A percentile compares a stretch with the other conserved stretches of the same genome.
Evolutionary conservation across 2,329 filamentous ascomycete species (phyloP).

Genomic region (Venturia effusa): DNA sequence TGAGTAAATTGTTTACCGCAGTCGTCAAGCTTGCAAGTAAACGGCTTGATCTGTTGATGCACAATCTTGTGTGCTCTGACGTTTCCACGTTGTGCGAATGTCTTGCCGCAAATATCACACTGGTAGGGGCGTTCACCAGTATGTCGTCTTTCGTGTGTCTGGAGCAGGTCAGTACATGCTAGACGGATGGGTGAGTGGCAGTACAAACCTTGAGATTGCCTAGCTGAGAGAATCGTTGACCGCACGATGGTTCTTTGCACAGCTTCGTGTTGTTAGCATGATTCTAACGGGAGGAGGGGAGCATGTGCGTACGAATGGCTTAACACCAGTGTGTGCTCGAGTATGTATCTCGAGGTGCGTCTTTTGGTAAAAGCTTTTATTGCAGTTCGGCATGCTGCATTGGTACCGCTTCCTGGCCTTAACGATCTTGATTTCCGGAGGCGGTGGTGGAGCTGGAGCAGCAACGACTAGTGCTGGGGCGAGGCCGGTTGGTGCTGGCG

Average conservation of each 20-base stretch:
- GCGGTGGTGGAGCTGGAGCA: slow-evolving; percentile 16
- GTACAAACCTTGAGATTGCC: slow-evolving; percentile 72
- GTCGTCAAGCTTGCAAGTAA: slow-evolving; percentile 67
- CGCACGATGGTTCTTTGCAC: slow-evolving; percentile 64
- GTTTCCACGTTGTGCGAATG: slow-evolving; percentile 78
- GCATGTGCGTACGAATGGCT: slow-evolving; percentile 62
- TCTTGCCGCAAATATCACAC: slow-evolving; percentile 70
- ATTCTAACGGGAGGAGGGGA: slow-evolving; percentile 7
- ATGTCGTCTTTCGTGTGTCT: slow-evolving; percentile 82
- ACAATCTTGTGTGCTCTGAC: slow-evolving; percentile 74
- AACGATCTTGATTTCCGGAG: slow-evolving; percentile 21
- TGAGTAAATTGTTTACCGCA: slow-evolving; percentile 87
- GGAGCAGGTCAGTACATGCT: slow-evolving; percentile 13
- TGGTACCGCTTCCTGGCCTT: slow-evolving; percentile 54
- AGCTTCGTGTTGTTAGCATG: slow-evolving; percentile 27
- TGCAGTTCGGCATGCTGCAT: slow-evolving; percentile 64
- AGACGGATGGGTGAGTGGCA: background rate
- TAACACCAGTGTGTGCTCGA: slow-evolving; percentile 77
- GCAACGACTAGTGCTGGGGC: background rate
- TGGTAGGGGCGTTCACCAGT: slow-evolving; percentile 77
- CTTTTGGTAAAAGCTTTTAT: slow-evolving; percentile 79
- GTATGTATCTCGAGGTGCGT: slow-evolving; percentile 88
- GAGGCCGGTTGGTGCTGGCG: slow-evolving; percentile 15
- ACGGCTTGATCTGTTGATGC: slow-evolving; percentile 68
- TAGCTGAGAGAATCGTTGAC: slow-evolving; percentile 73